These are phyloP conservation scores for Chalciporus sp. DNA, from an alignment of 1,284 basidiomycete species.

Conservation along the genomic window DNA sequence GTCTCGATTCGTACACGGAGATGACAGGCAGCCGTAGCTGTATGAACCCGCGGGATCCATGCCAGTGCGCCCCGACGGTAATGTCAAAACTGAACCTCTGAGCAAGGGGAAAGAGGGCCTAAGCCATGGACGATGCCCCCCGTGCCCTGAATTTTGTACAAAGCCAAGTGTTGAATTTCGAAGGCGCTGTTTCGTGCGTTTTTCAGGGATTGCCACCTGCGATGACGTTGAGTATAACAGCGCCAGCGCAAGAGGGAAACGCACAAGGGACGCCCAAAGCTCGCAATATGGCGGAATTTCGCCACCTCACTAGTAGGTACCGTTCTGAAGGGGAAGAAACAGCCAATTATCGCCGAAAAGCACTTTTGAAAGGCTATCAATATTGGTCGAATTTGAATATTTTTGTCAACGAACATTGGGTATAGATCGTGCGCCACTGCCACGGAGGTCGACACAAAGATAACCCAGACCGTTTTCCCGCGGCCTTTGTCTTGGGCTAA, in stretches of 20 bases:
- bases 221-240: background rate
- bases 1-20: background rate
- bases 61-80: background rate
- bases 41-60: background rate
- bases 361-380: too few relatives aligned
- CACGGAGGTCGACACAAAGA: background rate
- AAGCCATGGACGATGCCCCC: background rate
- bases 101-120: background rate
- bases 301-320: background rate
- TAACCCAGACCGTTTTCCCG: background rate
- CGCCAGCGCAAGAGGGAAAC: background rate
- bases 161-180: background rate
- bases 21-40: background rate
- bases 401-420: background rate
- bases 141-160: background rate
- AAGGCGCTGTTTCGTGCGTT: background rate
- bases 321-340: background rate
- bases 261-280: background rate
- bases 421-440: background rate
- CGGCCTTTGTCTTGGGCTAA: background rate
- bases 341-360: too few relatives aligned
- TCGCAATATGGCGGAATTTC: background rate
- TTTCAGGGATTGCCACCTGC: background rate
- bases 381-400: too few relatives aligned
- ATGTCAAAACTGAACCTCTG: background rate